Percentiles rank a stretch among this genome's conserved stretches.
These are phyloP conservation scores for Barnettozyma wickerhamii DNA, from an alignment of 805 yeast species.

Conservation along the genomic window DNA sequence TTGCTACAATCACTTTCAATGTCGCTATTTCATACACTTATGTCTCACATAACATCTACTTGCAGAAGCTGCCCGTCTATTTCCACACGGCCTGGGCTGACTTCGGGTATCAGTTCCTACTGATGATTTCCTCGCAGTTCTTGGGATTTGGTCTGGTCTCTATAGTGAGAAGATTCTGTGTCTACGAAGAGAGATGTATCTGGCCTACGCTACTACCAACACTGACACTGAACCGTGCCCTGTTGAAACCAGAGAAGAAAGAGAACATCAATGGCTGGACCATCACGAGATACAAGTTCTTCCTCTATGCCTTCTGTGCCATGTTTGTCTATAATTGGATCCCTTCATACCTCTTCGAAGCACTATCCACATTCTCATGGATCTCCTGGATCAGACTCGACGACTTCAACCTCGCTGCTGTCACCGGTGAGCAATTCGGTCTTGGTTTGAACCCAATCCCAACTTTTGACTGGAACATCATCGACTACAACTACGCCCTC, in stretches of 20 bases:
- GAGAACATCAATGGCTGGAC: conserved; percentile 31
- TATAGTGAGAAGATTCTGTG: conserved; percentile 50
- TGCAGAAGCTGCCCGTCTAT: conserved; percentile 28
- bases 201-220: conserved; percentile 53
- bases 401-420: conserved; percentile 41
- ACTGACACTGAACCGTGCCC: conserved; percentile 44
- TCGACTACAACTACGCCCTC: conserved; percentile 27
- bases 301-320: conserved; percentile 26
- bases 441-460: conserved; percentile 52
- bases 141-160: conserved; percentile 69
- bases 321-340: conserved; percentile 43
- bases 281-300: conserved; percentile 31
- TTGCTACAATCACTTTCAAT: conserved; percentile 44
- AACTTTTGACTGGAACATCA: conserved; percentile 50
- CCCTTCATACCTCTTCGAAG: conserved; percentile 40
- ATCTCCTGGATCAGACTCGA: conserved; percentile 53
- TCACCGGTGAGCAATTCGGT: conserved; percentile 46
- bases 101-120: conserved; percentile 49
- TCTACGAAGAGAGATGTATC: conserved; percentile 46
- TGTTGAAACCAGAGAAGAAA: conserved; percentile 33
- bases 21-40: conserved; percentile 32
- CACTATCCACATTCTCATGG: conserved; percentile 47
- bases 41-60: conserved; percentile 36
- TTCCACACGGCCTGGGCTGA: conserved; percentile 28
- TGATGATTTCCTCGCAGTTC: conserved; percentile 52